phyloP scores from a whole-genome alignment of 345 rosid species.

The Sisymbrium altissimum region DNA sequence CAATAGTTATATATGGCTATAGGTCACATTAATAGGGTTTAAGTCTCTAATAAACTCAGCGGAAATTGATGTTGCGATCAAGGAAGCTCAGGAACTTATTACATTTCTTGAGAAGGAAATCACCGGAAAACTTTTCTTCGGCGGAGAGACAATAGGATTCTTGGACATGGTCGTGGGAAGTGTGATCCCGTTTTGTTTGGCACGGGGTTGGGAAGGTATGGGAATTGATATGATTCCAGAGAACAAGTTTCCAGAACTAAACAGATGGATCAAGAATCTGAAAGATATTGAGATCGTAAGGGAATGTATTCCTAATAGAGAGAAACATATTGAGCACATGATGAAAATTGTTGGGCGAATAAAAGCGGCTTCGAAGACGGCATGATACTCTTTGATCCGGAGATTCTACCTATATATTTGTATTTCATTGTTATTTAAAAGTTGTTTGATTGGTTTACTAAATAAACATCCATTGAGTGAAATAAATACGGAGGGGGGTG shows the following conservation, averaged over 20 bases:
- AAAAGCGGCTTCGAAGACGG: background rate
- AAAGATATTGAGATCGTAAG: slow-evolving; percentile 4
- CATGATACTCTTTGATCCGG: background rate
- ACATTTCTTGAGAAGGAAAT: slow-evolving; percentile 34
- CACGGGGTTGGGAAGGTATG: slow-evolving; percentile 23
- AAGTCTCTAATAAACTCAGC: background rate
- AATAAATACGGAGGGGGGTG: background rate
- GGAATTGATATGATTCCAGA: slow-evolving; percentile 31
- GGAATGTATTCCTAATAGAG: slow-evolving; percentile 25
- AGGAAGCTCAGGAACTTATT: slow-evolving; percentile 20
- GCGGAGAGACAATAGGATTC: slow-evolving; percentile 30
- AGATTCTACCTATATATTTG: background rate
- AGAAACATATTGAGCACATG: slow-evolving; percentile 20
- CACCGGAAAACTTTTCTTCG: slow-evolving; percentile 32
- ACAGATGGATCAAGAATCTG: background rate
- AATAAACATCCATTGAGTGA: background rate
- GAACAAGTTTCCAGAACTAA: slow-evolving; percentile 2
- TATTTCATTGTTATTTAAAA: background rate
- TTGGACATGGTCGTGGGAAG: slow-evolving; percentile 29
- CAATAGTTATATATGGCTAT: background rate
- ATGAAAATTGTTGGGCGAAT: background rate
- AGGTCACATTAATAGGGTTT: slow-evolving; percentile 2
- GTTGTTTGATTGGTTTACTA: background rate
- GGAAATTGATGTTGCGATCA: background rate
- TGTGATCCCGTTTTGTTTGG: slow-evolving; percentile 17